Base-by-base conservation (phyloP, 495 filamentous ascomycete genomes). In the Cenococcum geophilum region DNA sequence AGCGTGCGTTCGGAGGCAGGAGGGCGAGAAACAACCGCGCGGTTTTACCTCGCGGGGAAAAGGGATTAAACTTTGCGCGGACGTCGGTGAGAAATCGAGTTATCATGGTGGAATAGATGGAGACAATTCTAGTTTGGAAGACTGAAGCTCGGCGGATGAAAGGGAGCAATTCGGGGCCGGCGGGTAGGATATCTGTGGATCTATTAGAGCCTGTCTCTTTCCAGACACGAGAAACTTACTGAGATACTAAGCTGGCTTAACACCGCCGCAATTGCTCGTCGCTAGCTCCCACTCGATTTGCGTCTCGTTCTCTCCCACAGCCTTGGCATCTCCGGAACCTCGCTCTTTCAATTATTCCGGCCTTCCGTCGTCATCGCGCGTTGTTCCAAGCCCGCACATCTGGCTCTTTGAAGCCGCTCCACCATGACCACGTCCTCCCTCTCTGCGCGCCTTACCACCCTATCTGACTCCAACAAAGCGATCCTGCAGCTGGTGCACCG, bases 31-130 rank as follows among this genome's bases (percentile, higher is more conserved):
- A 91, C 49, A 92, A 75, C 12, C 95, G 85, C 35, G 89, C 90
- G 34, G 91, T 86, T 68, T 89, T 89, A 37, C 87, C 80, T 68
- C 79, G 76, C 14, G 81, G 78, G 5, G 81, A 83, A 83, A 97
- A 99, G 21, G 95, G 95, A 76, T 95, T 95, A 86, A 96, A 97
- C 69, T 79, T 82, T 65, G 89, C 86, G 60, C 82, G 80, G 62
- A 97, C 85, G 68, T 87, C 80, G 70, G 90, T 88, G 76, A 98
- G 86, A 78, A 87, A 90, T 68, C 82, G 80, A 52, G 89, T 95
- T 48, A 96, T 86, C 93, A 98, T 98, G 12, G 40, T 45, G 40
- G 40, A 45, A 10, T 14, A 18, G 4, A 45, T 14, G 12, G 40
- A 1, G 18, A 2, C 14, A 45, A 14, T 45, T 45, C 40, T 14